Percentiles rank a stretch among this genome's conserved stretches.
Evolutionary conservation across 2,329 filamentous ascomycete genomes (phyloP).

Genomic region (Albophoma yamanashiensis): DNA sequence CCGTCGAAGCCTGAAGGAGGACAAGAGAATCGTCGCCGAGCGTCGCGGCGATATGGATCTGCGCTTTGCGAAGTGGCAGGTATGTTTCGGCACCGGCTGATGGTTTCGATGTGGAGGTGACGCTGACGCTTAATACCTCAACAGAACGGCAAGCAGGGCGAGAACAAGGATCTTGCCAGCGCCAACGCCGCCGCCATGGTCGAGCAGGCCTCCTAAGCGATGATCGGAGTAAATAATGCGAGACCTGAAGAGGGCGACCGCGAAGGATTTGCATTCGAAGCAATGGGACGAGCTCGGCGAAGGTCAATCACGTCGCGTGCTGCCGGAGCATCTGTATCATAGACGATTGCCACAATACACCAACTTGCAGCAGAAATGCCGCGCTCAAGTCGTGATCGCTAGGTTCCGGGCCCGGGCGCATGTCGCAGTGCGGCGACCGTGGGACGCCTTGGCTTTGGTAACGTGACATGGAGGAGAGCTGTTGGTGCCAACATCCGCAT

Average conservation of each 20-base stretch:
- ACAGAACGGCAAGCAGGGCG: constrained; percentile 94
- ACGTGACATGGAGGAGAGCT: background rate
- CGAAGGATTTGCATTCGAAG: constrained; percentile 4
- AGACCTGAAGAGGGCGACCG: constrained; percentile 1
- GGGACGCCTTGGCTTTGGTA: background rate
- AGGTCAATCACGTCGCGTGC: constrained; percentile 11
- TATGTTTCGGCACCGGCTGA: constrained; percentile 27
- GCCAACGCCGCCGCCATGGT: constrained; percentile 35
- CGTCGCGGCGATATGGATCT: constrained; percentile 83
- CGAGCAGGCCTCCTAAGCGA: constrained; percentile 22
- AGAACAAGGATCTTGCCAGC: constrained; percentile 59
- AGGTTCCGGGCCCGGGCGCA: background rate
- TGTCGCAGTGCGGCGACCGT: background rate
- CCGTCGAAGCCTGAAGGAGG: constrained; percentile 94
- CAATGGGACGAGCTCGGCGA: constrained; percentile 10
- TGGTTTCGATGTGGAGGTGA: background rate
- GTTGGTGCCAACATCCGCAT: background rate
- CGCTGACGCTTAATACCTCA: constrained; percentile 23
- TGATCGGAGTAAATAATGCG: background rate
- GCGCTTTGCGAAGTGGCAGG: constrained; percentile 90
- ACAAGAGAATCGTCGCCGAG: constrained; percentile 78
- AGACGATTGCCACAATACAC: constrained; percentile 20
- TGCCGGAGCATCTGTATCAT: constrained; percentile 21
- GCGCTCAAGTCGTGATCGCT: background rate
- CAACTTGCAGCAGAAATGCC: constrained; percentile 10